Evolutionary conservation across 2,329 filamentous ascomycete species (phyloP), one percentile per base, ranked within the genome.

Genomic region (Mycosphaerella sp.): DNA sequence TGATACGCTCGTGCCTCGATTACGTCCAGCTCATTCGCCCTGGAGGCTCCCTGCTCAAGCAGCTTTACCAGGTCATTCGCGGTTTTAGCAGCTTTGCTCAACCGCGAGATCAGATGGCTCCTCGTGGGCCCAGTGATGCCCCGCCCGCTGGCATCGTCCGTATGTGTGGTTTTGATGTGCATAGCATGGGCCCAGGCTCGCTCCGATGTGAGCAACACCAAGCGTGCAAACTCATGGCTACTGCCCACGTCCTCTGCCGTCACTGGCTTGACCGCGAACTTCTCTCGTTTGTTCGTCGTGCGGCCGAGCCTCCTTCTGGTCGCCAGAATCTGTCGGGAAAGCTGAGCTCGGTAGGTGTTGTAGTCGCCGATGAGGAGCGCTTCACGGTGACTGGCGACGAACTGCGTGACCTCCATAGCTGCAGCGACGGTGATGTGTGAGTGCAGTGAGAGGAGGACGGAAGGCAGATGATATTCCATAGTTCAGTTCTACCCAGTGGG

Each of bases 171-270:
- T 71, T 95, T 96, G 79, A 96, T 89, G 66, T 86, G 83, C 89
- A 97, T 94, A 52, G 90, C 91, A 69, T 95, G 85, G 34, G 93
- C 91, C 88, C 89, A 97, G 45, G 90, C 88, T 58, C 93, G 81
- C 73, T 98, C 93, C 54, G 90, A 84, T 35, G 83, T 87, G 64
- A 96, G 81, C 50, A 98, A 78, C 28, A 91, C 76, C n/a, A 96
- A 76, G 59, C 86, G 78, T 43, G 84, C 80, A 62, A 81, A 96
- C 86, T 87, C 87, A 69, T 82, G 76, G 70, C 89, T 87, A 57
- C 78, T 76, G 32, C 77, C 79, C 62, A 97, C 78, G 65, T 95
- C 81, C 60, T 86, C 82, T 25, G 87, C 78, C 2, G 86, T 89
- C 53, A 95, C 74, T 13, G 79, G 73, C 68, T 86, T 89, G 61